Percentiles rank a stretch among this genome's conserved stretches.
These are phyloP conservation scores for Aspergillus bertholletiae DNA, from an alignment of 495 filamentous ascomycete species.

Conservation along the genomic window DNA sequence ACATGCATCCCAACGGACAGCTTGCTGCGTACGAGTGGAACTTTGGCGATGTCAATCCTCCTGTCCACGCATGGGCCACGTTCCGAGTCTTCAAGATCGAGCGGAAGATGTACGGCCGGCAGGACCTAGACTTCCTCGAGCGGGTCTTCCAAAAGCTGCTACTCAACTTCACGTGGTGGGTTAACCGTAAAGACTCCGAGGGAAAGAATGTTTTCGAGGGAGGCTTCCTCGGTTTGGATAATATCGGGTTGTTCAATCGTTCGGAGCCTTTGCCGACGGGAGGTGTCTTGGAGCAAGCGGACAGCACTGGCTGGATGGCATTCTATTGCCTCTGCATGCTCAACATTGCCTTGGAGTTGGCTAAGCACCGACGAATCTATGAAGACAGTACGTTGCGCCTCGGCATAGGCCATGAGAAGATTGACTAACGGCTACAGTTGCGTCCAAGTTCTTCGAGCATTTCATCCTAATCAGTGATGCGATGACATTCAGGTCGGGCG, in stretches of 20 bases:
- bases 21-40: constrained; percentile 95
- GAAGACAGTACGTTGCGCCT: constrained; percentile 63
- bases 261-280: constrained; percentile 94
- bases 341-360: constrained; percentile 90
- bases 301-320: constrained; percentile 98
- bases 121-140: constrained; percentile 93
- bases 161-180: constrained; percentile 98
- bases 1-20: constrained; percentile 98
- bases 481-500: constrained; percentile 83
- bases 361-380: constrained; percentile 93
- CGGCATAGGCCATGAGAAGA: not conserved
- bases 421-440: constrained; percentile 46
- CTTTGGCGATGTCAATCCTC: constrained; percentile 94
- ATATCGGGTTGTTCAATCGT: constrained; percentile 97
- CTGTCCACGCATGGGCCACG: constrained; percentile 92
- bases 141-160: constrained; percentile 94
- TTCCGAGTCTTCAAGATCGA: constrained; percentile 98
- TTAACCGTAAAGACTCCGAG: constrained; percentile 89
- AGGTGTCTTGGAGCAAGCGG: constrained; percentile 89
- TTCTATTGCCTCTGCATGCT: constrained; percentile 95
- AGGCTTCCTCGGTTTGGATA: constrained; percentile 94
- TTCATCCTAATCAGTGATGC: constrained; percentile 97
- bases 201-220: constrained; percentile 97
- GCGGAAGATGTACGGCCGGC: constrained; percentile 90
- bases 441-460: constrained; percentile 97